phyloP scores from a whole-genome alignment of 192 early-diverging fungal genomes.

The Backusella sp. region DNA sequence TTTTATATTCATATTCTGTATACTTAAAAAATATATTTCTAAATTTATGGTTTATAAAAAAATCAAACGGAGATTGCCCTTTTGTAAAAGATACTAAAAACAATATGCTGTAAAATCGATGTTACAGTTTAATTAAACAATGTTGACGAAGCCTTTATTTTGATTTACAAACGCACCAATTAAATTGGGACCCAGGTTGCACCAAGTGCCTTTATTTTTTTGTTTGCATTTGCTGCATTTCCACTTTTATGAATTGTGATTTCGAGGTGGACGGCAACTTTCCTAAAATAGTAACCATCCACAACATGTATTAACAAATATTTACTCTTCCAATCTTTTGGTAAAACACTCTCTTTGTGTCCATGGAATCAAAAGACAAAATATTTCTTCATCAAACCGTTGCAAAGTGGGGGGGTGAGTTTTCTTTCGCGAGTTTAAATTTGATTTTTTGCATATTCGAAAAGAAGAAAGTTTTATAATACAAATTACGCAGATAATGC shows the following conservation, averaged over 20 bases:
- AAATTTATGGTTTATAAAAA: not conserved
- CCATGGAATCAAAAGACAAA: no score
- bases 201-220: not conserved
- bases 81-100: not conserved
- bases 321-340: not conserved
- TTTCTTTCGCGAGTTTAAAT: no score
- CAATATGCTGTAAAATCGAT: not conserved
- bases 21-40: not conserved
- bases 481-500: no score
- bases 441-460: no score
- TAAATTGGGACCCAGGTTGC: not conserved
- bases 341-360: not conserved
- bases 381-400: no score
- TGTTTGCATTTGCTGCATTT: not conserved
- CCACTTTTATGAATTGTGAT: not conserved
- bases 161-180: not conserved
- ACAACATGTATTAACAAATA: not conserved
- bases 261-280: not conserved
- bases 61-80: not conserved
- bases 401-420: no score
- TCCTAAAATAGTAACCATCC: not conserved
- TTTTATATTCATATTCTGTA: not conserved
- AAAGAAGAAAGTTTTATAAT: no score
- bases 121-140: not conserved
- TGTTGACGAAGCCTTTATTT: not conserved